Conservation (phyloP, 768 basidiomycete species). For the Arthromyces matolae region DNA sequence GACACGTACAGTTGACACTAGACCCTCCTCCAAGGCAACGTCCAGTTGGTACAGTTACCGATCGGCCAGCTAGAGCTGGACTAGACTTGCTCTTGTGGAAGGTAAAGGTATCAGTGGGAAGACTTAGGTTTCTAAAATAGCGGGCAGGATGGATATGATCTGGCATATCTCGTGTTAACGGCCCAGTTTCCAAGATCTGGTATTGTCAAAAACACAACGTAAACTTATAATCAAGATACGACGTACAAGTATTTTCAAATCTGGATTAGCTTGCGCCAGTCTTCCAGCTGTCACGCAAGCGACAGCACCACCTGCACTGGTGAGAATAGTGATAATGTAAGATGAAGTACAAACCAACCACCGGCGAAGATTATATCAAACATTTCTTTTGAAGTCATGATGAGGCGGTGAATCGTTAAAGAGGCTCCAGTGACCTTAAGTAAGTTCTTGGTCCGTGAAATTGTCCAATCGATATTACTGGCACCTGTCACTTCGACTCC, state of each 20-base stretch:
- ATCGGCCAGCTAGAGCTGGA: conserved; percentile 40
- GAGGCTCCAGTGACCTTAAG: no score
- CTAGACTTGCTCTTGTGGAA: conserved; percentile 42
- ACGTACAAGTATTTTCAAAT: conserved; percentile 51
- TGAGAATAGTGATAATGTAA: background rate
- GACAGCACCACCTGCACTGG: conserved; percentile 53
- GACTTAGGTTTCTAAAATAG: conserved; percentile 39
- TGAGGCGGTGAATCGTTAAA: background rate
- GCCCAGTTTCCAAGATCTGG: conserved; percentile 56
- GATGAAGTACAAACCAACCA: conserved; percentile 30
- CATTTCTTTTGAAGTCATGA: conserved; percentile 4
- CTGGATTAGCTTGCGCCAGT: conserved; percentile 49
- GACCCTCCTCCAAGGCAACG: conserved; percentile 62
- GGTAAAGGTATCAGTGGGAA: conserved; percentile 39
- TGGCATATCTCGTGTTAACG: conserved; percentile 42
- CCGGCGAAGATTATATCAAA: conserved; percentile 58
- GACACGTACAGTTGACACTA: conserved; percentile 49
- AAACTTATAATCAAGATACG: background rate
- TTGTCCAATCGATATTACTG: no score
- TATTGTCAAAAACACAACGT: background rate
- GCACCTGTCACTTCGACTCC: no score
- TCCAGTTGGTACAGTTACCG: conserved; percentile 39
- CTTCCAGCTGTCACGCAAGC: conserved; percentile 56
- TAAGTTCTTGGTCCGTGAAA: no score
- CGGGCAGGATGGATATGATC: conserved; percentile 53